Percentiles rank a stretch among this genome's conserved stretches.
Conservation (phyloP, 1,284 basidiomycete species). For the Pseudozyma hubeiensis region DNA sequence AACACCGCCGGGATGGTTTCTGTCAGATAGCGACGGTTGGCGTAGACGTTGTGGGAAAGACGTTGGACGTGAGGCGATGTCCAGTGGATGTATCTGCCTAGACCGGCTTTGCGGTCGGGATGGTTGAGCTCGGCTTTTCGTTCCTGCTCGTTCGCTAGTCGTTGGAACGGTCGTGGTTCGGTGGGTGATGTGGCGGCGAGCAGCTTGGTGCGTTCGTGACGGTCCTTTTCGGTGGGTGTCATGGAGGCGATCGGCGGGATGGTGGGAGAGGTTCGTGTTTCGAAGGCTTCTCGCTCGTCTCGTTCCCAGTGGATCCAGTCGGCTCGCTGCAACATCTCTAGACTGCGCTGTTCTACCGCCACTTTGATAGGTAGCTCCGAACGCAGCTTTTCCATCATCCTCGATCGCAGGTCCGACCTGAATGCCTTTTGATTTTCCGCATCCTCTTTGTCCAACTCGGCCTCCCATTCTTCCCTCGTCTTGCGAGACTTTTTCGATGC, state of each 20-base stretch:
- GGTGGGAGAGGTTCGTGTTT: conserved; percentile 1
- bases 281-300: conserved; percentile 38
- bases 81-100: conserved; percentile 44
- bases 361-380: conserved; percentile 25
- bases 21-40: conserved; percentile 35
- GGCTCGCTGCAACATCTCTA: conserved; percentile 23
- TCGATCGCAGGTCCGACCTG: conserved; percentile 12
- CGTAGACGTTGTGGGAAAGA: conserved; percentile 36
- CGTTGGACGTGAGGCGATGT: conserved; percentile 40
- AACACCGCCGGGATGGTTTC: conserved; percentile 38
- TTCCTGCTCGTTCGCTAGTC: conserved; percentile 11
- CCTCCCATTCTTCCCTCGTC: conserved; percentile 19
- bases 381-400: conserved; percentile 27
- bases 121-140: conserved; percentile 27
- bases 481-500: conserved; percentile 1
- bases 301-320: conserved; percentile 39
- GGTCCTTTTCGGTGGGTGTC: conserved; percentile 17
- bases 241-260: conserved; percentile 6
- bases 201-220: neutral
- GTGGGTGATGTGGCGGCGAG: conserved; percentile 6
- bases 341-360: conserved; percentile 22
- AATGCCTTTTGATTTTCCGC: conserved; percentile 9
- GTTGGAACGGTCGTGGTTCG: conserved; percentile 30
- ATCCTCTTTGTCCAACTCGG: conserved; percentile 4
- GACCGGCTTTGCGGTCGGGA: conserved; percentile 34